Percentiles rank a stretch among this genome's conserved stretches.
Conservation (phyloP, 2,329 filamentous ascomycete genomes). For the Aspergillus pseudotamarii region DNA sequence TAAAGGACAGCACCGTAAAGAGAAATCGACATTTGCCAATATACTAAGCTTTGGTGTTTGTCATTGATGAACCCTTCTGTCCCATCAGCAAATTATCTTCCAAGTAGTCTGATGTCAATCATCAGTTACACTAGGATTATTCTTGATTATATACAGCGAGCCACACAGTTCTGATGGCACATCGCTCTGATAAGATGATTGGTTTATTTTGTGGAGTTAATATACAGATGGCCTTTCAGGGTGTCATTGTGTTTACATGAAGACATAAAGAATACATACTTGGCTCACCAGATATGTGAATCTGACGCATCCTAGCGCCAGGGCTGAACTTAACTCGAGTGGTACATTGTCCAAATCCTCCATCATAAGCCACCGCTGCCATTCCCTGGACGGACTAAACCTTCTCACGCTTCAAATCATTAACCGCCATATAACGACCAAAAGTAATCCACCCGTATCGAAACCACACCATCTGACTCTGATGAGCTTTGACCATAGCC, state of each 20-base stretch:
- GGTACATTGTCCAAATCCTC: background rate
- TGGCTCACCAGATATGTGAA: background rate
- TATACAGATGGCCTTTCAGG: background rate
- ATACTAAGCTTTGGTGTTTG: background rate
- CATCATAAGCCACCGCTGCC: background rate
- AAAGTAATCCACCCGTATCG: slow-evolving; percentile 91
- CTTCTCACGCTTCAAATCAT: slow-evolving; percentile 73
- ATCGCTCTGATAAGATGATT: background rate
- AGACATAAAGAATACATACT: background rate
- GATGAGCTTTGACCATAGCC: slow-evolving; percentile 88
- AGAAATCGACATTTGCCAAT: background rate
- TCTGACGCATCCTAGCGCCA: background rate
- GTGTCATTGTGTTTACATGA: background rate
- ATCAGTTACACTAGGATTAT: background rate
- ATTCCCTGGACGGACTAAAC: slow-evolving; percentile 24
- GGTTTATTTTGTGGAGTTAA: background rate
- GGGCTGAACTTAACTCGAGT: background rate
- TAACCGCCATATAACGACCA: slow-evolving; percentile 93
- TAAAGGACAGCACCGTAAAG: background rate
- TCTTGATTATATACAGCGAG: background rate
- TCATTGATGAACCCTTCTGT: no score
- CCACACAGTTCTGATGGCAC: background rate
- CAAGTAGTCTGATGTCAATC: no score
- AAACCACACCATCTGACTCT: slow-evolving; percentile 99
- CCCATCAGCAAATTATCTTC: no score